These are phyloP conservation scores for Kodamaea laetipori DNA, from an alignment of 805 yeast species.

Conservation along the genomic window DNA sequence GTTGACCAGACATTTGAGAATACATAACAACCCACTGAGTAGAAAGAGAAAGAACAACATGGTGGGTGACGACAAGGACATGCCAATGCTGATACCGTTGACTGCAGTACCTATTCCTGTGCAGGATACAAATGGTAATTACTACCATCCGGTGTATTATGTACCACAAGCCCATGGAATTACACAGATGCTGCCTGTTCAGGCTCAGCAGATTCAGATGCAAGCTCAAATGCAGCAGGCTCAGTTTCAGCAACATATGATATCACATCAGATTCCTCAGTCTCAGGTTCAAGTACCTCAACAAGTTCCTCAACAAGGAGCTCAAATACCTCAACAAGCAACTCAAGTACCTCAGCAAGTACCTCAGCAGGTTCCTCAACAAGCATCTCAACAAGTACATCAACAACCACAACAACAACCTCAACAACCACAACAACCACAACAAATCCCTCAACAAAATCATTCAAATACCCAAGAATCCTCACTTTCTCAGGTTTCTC, in stretches of 20 bases:
- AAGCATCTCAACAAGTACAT: no score
- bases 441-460: background rate
- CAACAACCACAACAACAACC: background rate
- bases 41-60: slow-evolving; percentile 53
- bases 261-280: no score
- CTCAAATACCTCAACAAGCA: no score
- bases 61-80: slow-evolving; percentile 13
- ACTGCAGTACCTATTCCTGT: slow-evolving; percentile 13
- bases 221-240: slow-evolving; percentile 4
- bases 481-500: slow-evolving; percentile 5
- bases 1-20: slow-evolving; percentile 69
- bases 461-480: background rate
- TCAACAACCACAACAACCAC: background rate
- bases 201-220: slow-evolving; percentile 2
- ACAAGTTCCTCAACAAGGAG: no score
- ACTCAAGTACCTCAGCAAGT: no score
- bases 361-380: background rate
- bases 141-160: slow-evolving; percentile 37
- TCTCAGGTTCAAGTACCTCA: no score
- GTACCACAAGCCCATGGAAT: slow-evolving; percentile 20
- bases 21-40: slow-evolving; percentile 71
- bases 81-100: slow-evolving; percentile 13
- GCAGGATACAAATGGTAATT: slow-evolving; percentile 7
- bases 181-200: slow-evolving; percentile 7
- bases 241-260: no score